Evolutionary conservation across 345 rosid genomes (phyloP).

Genomic region (Clausena lansium): DNA sequence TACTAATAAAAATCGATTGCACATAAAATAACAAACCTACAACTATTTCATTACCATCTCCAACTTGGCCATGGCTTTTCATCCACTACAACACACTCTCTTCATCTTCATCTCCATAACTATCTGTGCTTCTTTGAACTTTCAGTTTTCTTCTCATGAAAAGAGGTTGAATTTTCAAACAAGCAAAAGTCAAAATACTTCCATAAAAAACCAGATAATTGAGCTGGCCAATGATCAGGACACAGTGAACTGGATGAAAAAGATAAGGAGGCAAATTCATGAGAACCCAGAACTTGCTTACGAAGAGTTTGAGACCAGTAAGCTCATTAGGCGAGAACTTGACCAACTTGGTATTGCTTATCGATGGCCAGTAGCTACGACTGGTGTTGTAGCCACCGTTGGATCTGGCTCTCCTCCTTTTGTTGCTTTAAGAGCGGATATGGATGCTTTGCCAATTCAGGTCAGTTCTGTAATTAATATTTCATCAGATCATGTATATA

Average conservation of each 20-base stretch:
- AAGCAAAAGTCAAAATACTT: background rate
- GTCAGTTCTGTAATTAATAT: slow-evolving; percentile 19
- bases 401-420: slow-evolving; percentile 60
- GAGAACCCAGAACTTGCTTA: slow-evolving; percentile 60
- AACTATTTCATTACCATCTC: background rate
- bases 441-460: slow-evolving; percentile 76
- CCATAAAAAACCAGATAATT: slow-evolving; percentile 25
- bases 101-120: background rate
- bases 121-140: slow-evolving; percentile 12
- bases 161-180: background rate
- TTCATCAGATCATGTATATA: too few relatives aligned
- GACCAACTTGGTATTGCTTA: slow-evolving; percentile 54
- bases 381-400: slow-evolving; percentile 55
- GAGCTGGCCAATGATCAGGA: slow-evolving; percentile 32
- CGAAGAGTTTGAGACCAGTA: slow-evolving; percentile 58
- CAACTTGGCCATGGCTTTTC: slow-evolving; percentile 12
- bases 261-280: slow-evolving; percentile 50
- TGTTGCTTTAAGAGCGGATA: slow-evolving; percentile 67
- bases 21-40: background rate
- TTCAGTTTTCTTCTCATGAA: background rate
- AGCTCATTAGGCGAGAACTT: slow-evolving; percentile 47
- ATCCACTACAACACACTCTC: background rate
- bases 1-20: background rate
- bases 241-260: slow-evolving; percentile 44
- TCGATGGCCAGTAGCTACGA: slow-evolving; percentile 54